phyloP scores from a whole-genome alignment of 345 rosid species.

The Citrus unshiu region DNA sequence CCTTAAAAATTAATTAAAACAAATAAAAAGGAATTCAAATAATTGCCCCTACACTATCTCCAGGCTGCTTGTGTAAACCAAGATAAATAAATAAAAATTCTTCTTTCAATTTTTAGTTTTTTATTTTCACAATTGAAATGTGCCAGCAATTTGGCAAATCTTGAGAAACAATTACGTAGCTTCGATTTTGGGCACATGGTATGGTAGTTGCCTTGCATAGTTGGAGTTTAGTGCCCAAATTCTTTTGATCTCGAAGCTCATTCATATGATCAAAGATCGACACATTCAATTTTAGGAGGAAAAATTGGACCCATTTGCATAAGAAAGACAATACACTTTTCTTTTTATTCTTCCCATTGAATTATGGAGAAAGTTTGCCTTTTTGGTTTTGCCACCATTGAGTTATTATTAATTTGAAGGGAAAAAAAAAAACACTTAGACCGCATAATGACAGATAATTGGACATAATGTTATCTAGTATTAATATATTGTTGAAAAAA shows the following conservation, averaged over 20 bases:
- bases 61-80: background rate
- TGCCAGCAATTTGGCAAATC: background rate
- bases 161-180: background rate
- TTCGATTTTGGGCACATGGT: background rate
- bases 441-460: no score
- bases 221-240: background rate
- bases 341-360: slow-evolving; percentile 4
- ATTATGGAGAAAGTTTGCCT: background rate
- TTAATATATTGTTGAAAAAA: no score
- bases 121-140: background rate
- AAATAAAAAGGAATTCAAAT: background rate
- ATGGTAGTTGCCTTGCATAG: background rate
- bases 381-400: background rate
- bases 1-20: background rate
- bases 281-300: background rate
- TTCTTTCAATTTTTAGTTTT: background rate
- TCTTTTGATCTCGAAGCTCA: background rate
- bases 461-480: no score
- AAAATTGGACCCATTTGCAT: background rate
- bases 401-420: no score
- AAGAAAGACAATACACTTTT: background rate
- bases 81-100: background rate
- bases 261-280: background rate
- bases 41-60: background rate
- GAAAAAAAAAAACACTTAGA: no score